These are phyloP conservation scores for Pittosporum tobira DNA, from an alignment of 129 eudicot species.

Conservation along the genomic window DNA sequence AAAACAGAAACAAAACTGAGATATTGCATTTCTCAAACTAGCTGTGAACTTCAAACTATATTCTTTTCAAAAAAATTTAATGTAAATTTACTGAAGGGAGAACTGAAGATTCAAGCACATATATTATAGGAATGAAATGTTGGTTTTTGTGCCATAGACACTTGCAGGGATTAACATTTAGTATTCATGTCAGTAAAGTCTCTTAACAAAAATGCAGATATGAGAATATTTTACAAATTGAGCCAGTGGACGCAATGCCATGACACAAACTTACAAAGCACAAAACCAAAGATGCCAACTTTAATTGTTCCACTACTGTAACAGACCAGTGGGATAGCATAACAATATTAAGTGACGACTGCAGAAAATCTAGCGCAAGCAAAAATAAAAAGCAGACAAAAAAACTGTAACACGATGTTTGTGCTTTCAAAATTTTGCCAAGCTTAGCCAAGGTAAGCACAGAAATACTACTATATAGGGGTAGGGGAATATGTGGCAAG, in stretches of 20 bases:
- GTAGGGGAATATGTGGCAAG: too few species aligned
- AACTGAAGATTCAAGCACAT: not conserved
- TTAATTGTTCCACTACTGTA: too few species aligned
- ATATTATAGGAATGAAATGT: not conserved
- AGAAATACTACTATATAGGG: too few species aligned
- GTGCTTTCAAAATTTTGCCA: too few species aligned
- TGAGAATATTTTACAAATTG: not conserved
- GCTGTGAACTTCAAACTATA: not conserved
- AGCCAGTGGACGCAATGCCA: not conserved
- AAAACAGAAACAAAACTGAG: constrained; percentile 1
- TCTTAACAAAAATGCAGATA: not conserved
- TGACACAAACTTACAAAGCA: not conserved
- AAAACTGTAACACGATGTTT: too few species aligned
- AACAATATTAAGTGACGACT: too few species aligned
- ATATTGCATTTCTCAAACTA: not conserved
- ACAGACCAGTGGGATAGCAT: too few species aligned
- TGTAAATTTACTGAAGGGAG: not conserved
- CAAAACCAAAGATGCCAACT: not conserved
- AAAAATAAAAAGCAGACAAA: too few species aligned
- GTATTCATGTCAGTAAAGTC: not conserved
- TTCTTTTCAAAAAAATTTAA: not conserved
- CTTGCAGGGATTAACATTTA: not conserved
- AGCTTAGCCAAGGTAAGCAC: too few species aligned
- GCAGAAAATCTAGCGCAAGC: too few species aligned
- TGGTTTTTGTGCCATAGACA: not conserved